A percentile compares a stretch with the other conserved stretches of the same genome.
These are phyloP conservation scores for Protea cynaroides DNA, from an alignment of 164 flowering plant genomes.

Conservation along the genomic window DNA sequence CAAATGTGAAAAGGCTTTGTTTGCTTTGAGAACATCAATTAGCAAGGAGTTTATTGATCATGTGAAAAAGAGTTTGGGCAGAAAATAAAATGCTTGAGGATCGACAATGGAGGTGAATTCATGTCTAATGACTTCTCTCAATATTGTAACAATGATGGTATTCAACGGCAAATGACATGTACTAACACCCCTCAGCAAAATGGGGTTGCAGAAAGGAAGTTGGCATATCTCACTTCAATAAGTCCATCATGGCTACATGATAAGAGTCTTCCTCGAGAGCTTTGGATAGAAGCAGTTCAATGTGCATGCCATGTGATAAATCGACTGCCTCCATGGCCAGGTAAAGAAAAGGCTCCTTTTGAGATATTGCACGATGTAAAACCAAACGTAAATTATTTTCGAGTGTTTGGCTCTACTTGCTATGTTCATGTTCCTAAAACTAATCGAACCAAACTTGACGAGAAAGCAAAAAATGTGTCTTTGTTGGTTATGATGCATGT, in stretches of 20 bases:
- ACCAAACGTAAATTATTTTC: conserved; percentile 3
- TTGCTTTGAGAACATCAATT: too few species aligned
- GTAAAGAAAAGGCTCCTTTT: too few species aligned
- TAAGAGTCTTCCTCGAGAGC: too few species aligned
- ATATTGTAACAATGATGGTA: conserved; percentile 11
- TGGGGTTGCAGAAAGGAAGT: conserved; percentile 15
- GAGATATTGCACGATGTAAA: too few species aligned
- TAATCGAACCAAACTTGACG: conserved; percentile 16
- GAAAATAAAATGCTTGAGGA: conserved; percentile 5
- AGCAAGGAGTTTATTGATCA: too few species aligned
- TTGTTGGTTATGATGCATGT: conserved; percentile 14
- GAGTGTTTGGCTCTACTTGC: conserved; percentile 4
- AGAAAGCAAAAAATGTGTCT: conserved; percentile 11
- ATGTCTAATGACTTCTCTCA: conserved; percentile 5
- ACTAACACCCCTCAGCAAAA: conserved; percentile 23
- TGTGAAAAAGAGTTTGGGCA: conserved; percentile 8
- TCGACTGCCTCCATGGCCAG: too few species aligned
- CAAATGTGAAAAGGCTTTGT: too few species aligned
- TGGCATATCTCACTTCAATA: conserved; percentile 8
- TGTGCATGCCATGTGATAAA: too few species aligned
- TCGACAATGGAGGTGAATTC: conserved; percentile 15
- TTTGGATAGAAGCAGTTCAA: too few species aligned
- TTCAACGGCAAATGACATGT: conserved; percentile 19
- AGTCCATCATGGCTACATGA: too few species aligned
- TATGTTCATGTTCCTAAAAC: conserved; percentile 20